Conservation (phyloP, 805 yeast genomes). For the Candida orba region DNA sequence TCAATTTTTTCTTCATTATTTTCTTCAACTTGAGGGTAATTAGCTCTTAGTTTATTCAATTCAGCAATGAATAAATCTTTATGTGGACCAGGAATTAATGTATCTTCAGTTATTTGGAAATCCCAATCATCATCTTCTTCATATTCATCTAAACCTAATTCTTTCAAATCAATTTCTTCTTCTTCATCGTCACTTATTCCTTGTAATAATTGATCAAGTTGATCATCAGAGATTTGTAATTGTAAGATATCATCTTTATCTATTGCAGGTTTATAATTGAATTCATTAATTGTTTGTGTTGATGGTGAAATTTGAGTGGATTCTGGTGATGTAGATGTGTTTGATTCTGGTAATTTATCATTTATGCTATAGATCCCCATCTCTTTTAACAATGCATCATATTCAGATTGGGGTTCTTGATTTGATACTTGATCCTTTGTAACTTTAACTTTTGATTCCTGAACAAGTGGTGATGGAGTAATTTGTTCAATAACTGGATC, state of each 20-base stretch:
- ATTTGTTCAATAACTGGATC: background rate
- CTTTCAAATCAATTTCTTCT: conserved; percentile 32
- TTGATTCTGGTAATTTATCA: background rate
- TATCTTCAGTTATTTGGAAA: conserved; percentile 5
- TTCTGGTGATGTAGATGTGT: too few species aligned
- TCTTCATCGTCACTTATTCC: conserved; percentile 23
- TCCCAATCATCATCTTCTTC: conserved; percentile 21
- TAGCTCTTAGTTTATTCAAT: conserved; percentile 15
- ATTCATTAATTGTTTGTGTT: background rate
- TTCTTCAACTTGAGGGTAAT: background rate
- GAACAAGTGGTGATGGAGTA: background rate
- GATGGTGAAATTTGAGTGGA: too few species aligned
- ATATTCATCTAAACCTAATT: conserved; percentile 27
- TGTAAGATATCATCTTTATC: conserved; percentile 42
- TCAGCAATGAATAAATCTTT: conserved; percentile 17
- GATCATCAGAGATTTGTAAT: conserved; percentile 48
- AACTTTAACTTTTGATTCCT: background rate
- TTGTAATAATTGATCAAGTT: conserved; percentile 32
- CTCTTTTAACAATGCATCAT: conserved; percentile 7
- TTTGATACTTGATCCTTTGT: background rate
- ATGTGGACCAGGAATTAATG: conserved; percentile 17
- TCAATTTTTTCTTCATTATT: conserved; percentile 9
- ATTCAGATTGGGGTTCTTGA: background rate
- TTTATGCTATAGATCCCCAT: conserved; percentile 13
- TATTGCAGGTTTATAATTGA: conserved; percentile 21